These are phyloP conservation scores for Beta macrorhiza DNA, from an alignment of 179 eudicot genomes.

Conservation along the genomic window DNA sequence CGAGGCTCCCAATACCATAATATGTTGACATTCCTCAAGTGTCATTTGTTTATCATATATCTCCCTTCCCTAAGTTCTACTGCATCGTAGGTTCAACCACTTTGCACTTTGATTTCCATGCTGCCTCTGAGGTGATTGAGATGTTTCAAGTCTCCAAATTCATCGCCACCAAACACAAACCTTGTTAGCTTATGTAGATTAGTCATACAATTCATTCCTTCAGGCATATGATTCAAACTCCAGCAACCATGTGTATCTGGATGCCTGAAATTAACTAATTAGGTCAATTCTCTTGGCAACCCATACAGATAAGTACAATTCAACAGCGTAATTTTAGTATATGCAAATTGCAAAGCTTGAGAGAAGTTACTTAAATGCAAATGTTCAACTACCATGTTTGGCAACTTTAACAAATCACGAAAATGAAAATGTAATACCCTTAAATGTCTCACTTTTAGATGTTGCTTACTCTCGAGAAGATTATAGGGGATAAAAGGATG, in stretches of 20 bases:
- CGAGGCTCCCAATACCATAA: neutral
- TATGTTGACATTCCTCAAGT: no score
- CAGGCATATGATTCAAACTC: no score
- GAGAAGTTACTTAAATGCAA: conserved; percentile 22
- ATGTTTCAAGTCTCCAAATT: neutral
- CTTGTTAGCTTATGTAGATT: no score
- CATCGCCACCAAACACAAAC: neutral
- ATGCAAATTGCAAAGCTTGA: neutral
- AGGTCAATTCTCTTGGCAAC: conserved; percentile 18
- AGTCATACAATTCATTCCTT: no score
- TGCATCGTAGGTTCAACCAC: no score
- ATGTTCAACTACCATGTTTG: neutral
- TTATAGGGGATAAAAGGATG: neutral
- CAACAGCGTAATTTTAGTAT: neutral
- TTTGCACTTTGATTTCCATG: no score
- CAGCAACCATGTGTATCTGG: no score
- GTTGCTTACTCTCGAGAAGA: neutral
- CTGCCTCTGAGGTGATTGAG: neutral
- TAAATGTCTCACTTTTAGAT: neutral
- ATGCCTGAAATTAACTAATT: conserved; percentile 19
- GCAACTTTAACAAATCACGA: neutral
- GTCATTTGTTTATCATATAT: no score
- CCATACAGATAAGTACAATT: neutral
- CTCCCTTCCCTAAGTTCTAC: no score
- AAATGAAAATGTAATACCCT: neutral